Conservation (phyloP, 2,329 filamentous ascomycete genomes). For the Hymenotorrendiella dingleyae region DNA sequence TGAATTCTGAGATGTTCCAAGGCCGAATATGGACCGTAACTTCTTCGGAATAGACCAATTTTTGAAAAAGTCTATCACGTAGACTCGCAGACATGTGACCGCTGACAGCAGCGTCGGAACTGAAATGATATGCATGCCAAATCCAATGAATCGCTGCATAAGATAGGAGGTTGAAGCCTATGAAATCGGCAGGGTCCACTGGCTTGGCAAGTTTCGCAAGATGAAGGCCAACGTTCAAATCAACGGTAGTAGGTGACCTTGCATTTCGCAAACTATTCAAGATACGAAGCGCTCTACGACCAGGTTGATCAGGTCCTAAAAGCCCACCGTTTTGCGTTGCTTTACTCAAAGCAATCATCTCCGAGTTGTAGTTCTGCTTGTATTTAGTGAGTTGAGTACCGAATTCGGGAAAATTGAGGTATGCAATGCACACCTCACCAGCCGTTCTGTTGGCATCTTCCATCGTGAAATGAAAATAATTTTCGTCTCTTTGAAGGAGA, state of each 20-base stretch:
- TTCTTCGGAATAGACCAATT: constrained; percentile 4
- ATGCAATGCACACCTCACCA: constrained; percentile 9
- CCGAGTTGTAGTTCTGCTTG: background rate
- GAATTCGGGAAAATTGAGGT: constrained; percentile 9
- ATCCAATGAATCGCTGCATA: constrained; percentile 9
- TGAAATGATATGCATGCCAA: too few species aligned
- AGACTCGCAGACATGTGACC: background rate
- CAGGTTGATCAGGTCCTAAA: background rate
- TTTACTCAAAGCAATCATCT: background rate
- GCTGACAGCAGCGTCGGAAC: too few species aligned
- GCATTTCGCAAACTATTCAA: constrained; percentile 5
- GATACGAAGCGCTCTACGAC: background rate
- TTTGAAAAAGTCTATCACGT: background rate
- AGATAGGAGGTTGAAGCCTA: background rate
- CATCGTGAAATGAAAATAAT: background rate
- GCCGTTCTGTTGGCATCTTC: constrained; percentile 3
- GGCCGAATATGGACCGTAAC: constrained; percentile 7
- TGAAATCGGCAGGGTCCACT: background rate
- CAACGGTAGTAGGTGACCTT: background rate
- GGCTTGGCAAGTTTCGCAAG: background rate
- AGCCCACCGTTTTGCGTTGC: background rate
- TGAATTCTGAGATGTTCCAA: constrained; percentile 6
- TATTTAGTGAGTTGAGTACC: constrained; percentile 7
- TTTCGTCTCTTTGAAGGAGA: background rate
- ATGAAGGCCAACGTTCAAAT: too few species aligned